phyloP scores from a whole-genome alignment of 2,329 filamentous ascomycete genomes.

The Lithohypha guttulata region DNA sequence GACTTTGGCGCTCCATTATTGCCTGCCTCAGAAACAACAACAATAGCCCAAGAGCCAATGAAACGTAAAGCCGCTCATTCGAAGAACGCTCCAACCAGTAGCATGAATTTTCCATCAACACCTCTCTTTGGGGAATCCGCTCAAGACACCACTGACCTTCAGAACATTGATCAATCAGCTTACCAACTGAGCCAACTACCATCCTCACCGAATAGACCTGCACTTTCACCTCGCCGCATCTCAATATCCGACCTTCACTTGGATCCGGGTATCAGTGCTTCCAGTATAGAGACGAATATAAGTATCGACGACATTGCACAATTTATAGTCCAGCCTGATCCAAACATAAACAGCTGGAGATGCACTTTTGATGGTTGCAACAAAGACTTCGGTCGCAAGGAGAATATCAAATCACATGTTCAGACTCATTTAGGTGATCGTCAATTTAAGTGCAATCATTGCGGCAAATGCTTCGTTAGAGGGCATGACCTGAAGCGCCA shows the following conservation, averaged over 20 bases:
- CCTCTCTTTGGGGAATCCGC: conserved; percentile 10
- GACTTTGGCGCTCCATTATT: conserved; percentile 48
- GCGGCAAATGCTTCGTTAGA: conserved; percentile 89
- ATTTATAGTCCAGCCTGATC: conserved; percentile 62
- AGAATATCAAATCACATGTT: conserved; percentile 93
- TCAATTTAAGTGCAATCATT: conserved; percentile 87
- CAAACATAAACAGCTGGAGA: conserved; percentile 65
- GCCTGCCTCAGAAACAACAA: conserved; percentile 36
- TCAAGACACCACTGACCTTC: conserved; percentile 11
- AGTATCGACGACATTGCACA: conserved; percentile 72
- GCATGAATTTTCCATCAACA: conserved; percentile 4
- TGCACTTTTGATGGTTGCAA: conserved; percentile 69
- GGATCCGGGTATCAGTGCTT: conserved; percentile 48
- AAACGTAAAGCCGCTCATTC: conserved; percentile 10
- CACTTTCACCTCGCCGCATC: conserved; percentile 33
- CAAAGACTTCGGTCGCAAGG: conserved; percentile 89
- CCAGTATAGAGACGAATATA: conserved; percentile 67
- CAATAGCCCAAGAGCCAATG: conserved; percentile 17
- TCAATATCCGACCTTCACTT: conserved; percentile 40
- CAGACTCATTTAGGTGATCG: conserved; percentile 96
- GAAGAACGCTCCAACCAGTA: conserved; percentile 9
- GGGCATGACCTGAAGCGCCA: conserved; percentile 96
- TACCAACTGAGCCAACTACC: conserved; percentile 17
- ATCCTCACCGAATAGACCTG: conserved; percentile 26
- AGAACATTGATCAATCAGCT: conserved; percentile 14